Percentiles rank a stretch among this genome's conserved stretches.
phyloP scores from a whole-genome alignment of 129 eudicot genomes.

The carrot (Daucus carota) region DNA sequence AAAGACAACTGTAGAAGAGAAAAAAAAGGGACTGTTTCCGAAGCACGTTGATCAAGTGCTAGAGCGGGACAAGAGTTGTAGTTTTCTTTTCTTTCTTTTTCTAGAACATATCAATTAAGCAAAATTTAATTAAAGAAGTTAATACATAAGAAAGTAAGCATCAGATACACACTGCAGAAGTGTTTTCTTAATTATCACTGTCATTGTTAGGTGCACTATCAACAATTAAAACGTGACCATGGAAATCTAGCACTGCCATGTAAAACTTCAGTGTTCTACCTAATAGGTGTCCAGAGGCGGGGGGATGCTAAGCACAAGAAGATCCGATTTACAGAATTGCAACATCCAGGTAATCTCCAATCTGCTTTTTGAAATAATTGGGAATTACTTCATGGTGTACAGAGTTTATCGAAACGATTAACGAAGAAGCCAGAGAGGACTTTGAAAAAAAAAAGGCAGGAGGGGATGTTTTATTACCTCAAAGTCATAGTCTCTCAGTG shows the following conservation, averaged over 20 bases:
- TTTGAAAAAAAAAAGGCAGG: too few species aligned
- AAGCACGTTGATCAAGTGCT: too few species aligned
- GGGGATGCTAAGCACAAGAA: not conserved
- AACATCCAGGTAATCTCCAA: slow-evolving; percentile 87
- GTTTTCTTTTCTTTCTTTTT: too few species aligned
- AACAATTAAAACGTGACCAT: not conserved
- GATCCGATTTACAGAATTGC: slow-evolving; percentile 43
- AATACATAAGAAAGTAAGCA: not conserved
- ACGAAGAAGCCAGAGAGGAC: not conserved
- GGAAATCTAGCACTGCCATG: not conserved
- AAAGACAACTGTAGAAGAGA: too few species aligned
- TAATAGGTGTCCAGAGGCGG: not conserved
- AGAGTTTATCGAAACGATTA: not conserved
- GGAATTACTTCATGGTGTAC: not conserved
- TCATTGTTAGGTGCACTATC: not conserved
- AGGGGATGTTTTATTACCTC: slow-evolving; percentile 34
- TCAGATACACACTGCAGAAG: not conserved
- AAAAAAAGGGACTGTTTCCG: too few species aligned
- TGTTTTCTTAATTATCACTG: not conserved
- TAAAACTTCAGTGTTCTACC: not conserved
- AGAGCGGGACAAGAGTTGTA: too few species aligned
- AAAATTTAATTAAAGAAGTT: not conserved
- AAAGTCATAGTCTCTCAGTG: slow-evolving; percentile 51
- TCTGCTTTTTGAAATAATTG: slow-evolving; percentile 35
- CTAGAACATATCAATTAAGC: not conserved